These are phyloP conservation scores for Leccinum uliginosum DNA, from an alignment of 768 basidiomycete species.

Conservation along the genomic window DNA sequence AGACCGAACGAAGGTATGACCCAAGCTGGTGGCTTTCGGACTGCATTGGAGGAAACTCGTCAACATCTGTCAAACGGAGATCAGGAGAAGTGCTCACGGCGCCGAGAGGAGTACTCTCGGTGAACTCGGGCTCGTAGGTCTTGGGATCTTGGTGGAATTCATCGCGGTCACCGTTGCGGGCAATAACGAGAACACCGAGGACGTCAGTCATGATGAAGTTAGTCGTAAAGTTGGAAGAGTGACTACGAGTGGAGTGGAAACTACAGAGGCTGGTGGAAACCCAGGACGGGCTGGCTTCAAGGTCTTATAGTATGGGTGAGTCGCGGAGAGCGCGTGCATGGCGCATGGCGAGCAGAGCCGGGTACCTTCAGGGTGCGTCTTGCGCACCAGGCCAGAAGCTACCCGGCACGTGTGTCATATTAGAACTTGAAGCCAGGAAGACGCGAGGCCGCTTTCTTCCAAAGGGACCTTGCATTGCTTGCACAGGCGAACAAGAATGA, in stretches of 20 bases:
- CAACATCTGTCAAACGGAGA: background rate
- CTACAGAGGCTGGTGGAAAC: conserved; percentile 15
- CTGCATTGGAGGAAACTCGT: conserved; percentile 30
- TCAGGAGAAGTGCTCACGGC: conserved; percentile 42
- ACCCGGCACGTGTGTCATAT: conserved; percentile 21
- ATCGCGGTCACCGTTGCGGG: conserved; percentile 73
- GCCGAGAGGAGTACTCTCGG: conserved; percentile 73
- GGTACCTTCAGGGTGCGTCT: conserved; percentile 19
- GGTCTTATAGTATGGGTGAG: conserved; percentile 23
- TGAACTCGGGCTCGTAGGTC: conserved; percentile 57
- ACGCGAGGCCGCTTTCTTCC: conserved; percentile 32
- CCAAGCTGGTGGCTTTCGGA: conserved; percentile 68
- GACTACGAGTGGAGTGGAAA: conserved; percentile 15
- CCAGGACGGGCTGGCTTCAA: conserved; percentile 1
- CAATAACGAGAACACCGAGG: conserved; percentile 72
- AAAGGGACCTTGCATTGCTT: conserved; percentile 24
- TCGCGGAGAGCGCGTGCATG: conserved; percentile 25
- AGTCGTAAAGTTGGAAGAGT: conserved; percentile 13
- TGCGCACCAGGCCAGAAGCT: conserved; percentile 17
- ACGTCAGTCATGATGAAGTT: conserved; percentile 41
- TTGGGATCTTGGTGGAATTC: conserved; percentile 68
- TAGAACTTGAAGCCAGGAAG: conserved; percentile 25
- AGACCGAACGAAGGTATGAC: conserved; percentile 54
- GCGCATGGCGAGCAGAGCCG: conserved; percentile 27
- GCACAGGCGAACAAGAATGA: conserved; percentile 31